Base-by-base conservation (phyloP, 2,329 filamentous ascomycete genomes). In the Colletotrichum sp. region DNA sequence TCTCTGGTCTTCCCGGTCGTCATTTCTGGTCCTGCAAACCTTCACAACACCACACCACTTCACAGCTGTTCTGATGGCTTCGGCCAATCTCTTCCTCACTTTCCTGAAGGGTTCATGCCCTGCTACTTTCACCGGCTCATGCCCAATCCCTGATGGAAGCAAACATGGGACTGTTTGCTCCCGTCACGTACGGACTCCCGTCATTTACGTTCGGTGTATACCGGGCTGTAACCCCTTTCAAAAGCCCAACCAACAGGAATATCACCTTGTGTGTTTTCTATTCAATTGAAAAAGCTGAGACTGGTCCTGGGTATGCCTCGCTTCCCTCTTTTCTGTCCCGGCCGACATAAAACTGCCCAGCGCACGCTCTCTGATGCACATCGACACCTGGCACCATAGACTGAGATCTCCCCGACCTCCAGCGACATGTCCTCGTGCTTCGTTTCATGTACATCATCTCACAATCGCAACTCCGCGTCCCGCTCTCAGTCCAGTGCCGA, bases 1-100 rank as follows among this genome's bases (percentile, higher is more conserved):
- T 6, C 43, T 52, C n/a, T 24, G n/a, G 43, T n/a, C 3, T 48
- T 0, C 0, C 38, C 1, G 3, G 38, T 9, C 0, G 0, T 52
- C 43, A 0, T 52, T 3, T 52, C 43, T 52, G 43, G 6, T 52
- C 43, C 12, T 52, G 3, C 43, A 21, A 52, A 52, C n/a, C 3
- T 52, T 52, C 43, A 52, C 43, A 52, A 52, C n/a, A 52, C 43
- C 43, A 52, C 43, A 2, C 18, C 18, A n/a, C n/a, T 52, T 52
- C 6, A 52, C 43, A 52, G 43, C 43, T 52, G 3, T 52, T 52
- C 43, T 52, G 43, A 52, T 21, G 43, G 43, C 43, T 48, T 48
- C 43, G 43, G 43, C 43, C 43, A 6, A 6, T 6, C n/a, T 48
- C 6, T 48, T 48, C 43, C 18, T n/a, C 43, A 48, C 8, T 43